Evolutionary conservation across 1,139 yeast genomes (phyloP).

Genomic region (Blastobotrys buckinghamii): DNA sequence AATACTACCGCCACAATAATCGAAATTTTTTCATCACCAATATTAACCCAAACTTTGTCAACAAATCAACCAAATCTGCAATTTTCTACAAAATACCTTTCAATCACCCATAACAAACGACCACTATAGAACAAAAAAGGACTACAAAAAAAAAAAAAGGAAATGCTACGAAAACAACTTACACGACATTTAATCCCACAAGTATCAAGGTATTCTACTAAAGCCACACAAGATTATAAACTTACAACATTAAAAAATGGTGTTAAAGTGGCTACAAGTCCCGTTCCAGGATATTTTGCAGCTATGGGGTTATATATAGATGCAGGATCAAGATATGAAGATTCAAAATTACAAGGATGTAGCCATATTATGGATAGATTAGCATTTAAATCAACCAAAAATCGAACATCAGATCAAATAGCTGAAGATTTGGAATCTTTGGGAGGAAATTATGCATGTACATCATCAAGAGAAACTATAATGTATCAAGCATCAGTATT

Average conservation of each 20-base stretch:
- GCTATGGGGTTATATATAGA: slow-evolving; percentile 86
- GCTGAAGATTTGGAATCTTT: slow-evolving; percentile 66
- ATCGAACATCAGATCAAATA: slow-evolving; percentile 62
- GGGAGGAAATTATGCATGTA: slow-evolving; percentile 94
- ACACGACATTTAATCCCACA: slow-evolving; percentile 1
- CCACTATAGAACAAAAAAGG: too few relatives aligned
- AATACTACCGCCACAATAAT: too few relatives aligned
- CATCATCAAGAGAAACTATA: slow-evolving; percentile 86
- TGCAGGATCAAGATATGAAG: slow-evolving; percentile 87
- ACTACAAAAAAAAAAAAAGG: too few relatives aligned
- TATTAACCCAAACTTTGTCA: too few relatives aligned
- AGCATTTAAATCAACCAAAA: slow-evolving; percentile 74
- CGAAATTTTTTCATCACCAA: too few relatives aligned
- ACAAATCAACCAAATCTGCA: too few relatives aligned
- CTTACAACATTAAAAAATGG: slow-evolving; percentile 67
- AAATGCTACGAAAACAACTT: not conserved
- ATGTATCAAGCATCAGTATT: slow-evolving; percentile 94
- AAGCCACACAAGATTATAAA: slow-evolving; percentile 14
- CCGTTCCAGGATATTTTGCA: slow-evolving; percentile 84
- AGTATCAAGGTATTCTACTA: not conserved
- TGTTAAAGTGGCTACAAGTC: slow-evolving; percentile 73
- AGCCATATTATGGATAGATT: slow-evolving; percentile 81
- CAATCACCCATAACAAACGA: too few relatives aligned
- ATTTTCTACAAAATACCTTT: too few relatives aligned
- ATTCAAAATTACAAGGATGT: slow-evolving; percentile 49